Evolutionary conservation across 2,329 filamentous ascomycete species (phyloP).

Genomic region (Alternaria angustiovoidea): DNA sequence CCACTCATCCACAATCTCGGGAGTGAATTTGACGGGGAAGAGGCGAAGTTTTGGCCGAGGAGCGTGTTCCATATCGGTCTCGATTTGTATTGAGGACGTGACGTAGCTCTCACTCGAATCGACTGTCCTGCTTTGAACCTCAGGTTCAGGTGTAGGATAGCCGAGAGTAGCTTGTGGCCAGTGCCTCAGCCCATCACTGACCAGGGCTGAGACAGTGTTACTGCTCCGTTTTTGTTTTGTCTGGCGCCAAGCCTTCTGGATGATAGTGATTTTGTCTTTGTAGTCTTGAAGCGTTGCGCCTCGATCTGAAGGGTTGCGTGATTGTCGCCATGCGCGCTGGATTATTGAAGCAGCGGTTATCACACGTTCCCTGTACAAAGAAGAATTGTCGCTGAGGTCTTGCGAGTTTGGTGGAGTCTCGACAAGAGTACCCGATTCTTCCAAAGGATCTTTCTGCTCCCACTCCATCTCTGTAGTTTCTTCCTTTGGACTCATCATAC

Average conservation of each 20-base stretch:
- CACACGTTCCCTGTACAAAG: constrained; percentile 36
- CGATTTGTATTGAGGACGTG: constrained; percentile 46
- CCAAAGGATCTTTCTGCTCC: constrained; percentile 37
- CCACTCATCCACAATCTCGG: constrained; percentile 74
- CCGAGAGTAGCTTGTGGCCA: constrained; percentile 46
- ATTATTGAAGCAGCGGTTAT: constrained; percentile 45
- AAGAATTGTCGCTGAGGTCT: constrained; percentile 35
- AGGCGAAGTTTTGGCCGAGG: constrained; percentile 48
- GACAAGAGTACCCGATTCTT: constrained; percentile 39
- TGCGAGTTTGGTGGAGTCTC: constrained; percentile 40
- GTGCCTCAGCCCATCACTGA: constrained; percentile 42
- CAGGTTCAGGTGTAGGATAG: constrained; percentile 46
- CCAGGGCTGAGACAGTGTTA: constrained; percentile 43
- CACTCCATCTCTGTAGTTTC: constrained; percentile 42
- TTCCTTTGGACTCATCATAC: constrained; percentile 41
- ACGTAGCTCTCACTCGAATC: constrained; percentile 32
- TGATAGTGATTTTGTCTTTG: constrained; percentile 49
- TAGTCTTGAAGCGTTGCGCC: constrained; percentile 46
- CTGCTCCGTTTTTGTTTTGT: constrained; percentile 39
- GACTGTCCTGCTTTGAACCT: constrained; percentile 30
- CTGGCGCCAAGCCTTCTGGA: constrained; percentile 51
- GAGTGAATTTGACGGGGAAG: constrained; percentile 62
- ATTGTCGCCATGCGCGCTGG: constrained; percentile 48
- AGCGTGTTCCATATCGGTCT: constrained; percentile 38
- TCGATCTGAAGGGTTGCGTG: constrained; percentile 17